Evolutionary conservation across 106 monocot genomes (phyloP).

Genomic region (Platanthera guangdongensis): DNA sequence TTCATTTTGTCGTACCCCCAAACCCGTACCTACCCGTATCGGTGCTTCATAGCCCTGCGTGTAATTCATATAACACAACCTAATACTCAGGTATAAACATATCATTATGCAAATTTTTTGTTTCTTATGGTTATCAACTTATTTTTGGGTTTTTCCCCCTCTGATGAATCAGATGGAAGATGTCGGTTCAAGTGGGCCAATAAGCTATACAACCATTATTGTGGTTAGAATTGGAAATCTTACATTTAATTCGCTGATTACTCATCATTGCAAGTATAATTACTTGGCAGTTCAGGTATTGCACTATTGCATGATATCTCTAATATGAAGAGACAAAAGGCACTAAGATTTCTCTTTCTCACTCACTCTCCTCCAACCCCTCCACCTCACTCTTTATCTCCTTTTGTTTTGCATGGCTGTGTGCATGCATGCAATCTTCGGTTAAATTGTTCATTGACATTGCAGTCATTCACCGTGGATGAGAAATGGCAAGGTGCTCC

Average conservation of each 20-base stretch:
- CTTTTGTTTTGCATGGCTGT: not conserved
- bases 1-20: too few relatives aligned
- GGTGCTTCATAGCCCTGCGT: too few relatives aligned
- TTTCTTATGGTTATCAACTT: not conserved
- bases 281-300: conserved; percentile 47
- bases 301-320: not conserved
- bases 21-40: too few relatives aligned
- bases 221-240: conserved; percentile 47
- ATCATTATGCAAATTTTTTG: not conserved
- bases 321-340: conserved; percentile 1
- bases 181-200: conserved; percentile 16
- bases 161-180: conserved; percentile 15
- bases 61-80: not conserved
- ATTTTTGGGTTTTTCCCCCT: not conserved
- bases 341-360: not conserved
- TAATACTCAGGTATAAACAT: not conserved
- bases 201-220: conserved; percentile 27
- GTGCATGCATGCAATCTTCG: not conserved
- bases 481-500: conserved; percentile 92
- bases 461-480: conserved; percentile 70
- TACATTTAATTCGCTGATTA: conserved; percentile 37
- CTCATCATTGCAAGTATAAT: conserved; percentile 35
- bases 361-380: not conserved
- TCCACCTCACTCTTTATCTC: not conserved
- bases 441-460: not conserved